A percentile compares a stretch with the other conserved stretches of the same genome.
phyloP scores from a whole-genome alignment of 1,284 basidiomycete species.

The Sparassis latifolia region DNA sequence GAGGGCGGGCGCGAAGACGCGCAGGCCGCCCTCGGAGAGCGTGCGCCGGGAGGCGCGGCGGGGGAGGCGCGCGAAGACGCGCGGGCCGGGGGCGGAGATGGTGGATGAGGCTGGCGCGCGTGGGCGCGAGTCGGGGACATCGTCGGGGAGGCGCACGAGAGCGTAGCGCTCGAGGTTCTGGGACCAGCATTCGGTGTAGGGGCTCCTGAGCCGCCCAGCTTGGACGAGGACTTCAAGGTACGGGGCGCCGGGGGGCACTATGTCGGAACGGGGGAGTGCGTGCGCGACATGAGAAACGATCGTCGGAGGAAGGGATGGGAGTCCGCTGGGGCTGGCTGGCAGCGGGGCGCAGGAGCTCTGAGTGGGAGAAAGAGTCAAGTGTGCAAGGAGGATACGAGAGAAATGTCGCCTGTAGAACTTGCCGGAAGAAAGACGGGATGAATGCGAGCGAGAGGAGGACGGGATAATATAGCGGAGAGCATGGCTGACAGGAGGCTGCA shows the following conservation, averaged over 20 bases:
- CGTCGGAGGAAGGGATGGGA: not conserved
- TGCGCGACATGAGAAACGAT: not conserved
- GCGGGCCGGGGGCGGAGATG: not conserved
- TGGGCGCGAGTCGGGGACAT: not conserved
- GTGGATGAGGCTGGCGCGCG: not conserved
- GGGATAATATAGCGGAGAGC: not conserved
- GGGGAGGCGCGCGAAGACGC: not conserved
- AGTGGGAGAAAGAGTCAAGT: not conserved
- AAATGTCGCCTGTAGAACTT: not conserved
- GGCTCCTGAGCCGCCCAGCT: slow-evolving; percentile 2
- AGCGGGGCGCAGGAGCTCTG: not conserved
- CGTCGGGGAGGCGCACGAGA: slow-evolving; percentile 1
- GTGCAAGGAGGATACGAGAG: not conserved
- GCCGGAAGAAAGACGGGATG: not conserved
- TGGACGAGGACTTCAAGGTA: slow-evolving; percentile 3
- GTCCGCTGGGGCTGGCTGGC: not conserved
- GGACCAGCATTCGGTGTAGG: slow-evolving; percentile 3
- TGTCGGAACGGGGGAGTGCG: not conserved
- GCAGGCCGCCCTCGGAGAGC: slow-evolving; percentile 1
- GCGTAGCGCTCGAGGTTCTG: slow-evolving; percentile 6
- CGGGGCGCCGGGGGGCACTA: slow-evolving; percentile 1
- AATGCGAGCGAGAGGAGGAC: not conserved
- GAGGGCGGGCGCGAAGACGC: not conserved
- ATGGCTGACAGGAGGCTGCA: slow-evolving; percentile 9
- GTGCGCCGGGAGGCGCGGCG: not conserved